These are phyloP conservation scores for Hydrangea macrophylla DNA, from an alignment of 148 eudicot species.

Conservation along the genomic window DNA sequence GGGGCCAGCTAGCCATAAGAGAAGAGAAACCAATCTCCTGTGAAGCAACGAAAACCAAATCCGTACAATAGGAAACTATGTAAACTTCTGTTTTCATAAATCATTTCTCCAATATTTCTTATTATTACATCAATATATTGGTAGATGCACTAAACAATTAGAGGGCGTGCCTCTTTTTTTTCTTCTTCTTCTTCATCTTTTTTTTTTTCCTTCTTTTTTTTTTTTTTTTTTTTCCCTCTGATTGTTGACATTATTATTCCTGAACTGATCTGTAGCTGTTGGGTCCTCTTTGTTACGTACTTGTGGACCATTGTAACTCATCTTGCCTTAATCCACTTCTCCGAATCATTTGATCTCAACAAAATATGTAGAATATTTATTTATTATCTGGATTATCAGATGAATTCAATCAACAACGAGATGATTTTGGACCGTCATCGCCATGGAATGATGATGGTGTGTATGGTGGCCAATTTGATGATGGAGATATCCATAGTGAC, in stretches of 20 bases:
- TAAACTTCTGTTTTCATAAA: too few relatives aligned
- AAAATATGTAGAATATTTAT: neutral
- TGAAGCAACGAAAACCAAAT: too few relatives aligned
- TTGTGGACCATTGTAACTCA: neutral
- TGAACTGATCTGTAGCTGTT: too few relatives aligned
- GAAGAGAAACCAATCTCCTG: too few relatives aligned
- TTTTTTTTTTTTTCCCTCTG: neutral
- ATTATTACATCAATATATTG: too few relatives aligned
- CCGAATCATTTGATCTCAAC: slow-evolving; percentile 1
- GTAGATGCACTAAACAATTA: too few relatives aligned
- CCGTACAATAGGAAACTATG: too few relatives aligned
- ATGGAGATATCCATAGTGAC: slow-evolving; percentile 71
- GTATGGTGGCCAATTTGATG: slow-evolving; percentile 54
- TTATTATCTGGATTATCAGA: slow-evolving; percentile 18
- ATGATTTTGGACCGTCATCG: slow-evolving; percentile 40
- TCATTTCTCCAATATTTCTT: too few relatives aligned
- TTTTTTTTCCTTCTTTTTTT: neutral
- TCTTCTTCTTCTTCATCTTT: neutral
- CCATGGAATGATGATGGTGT: slow-evolving; percentile 73
- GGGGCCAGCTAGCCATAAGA: too few relatives aligned
- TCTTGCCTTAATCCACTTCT: neutral
- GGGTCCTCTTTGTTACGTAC: neutral
- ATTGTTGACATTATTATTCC: too few relatives aligned
- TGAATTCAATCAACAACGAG: slow-evolving; percentile 32
- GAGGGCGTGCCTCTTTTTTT: neutral